phyloP scores from a whole-genome alignment of 129 eudicot genomes.

The Artemisia argyi region DNA sequence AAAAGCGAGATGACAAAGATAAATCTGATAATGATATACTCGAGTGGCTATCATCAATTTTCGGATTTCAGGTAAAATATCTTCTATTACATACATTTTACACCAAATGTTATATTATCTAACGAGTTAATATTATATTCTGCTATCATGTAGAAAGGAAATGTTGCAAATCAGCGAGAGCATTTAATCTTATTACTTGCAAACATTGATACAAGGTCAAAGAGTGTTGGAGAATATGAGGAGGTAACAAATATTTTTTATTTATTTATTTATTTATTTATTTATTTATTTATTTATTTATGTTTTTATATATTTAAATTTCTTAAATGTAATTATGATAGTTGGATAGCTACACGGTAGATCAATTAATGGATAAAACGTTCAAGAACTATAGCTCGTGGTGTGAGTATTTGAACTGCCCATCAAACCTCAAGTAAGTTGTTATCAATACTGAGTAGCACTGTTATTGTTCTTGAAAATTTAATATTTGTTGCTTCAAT shows the following conservation, averaged over 20 bases:
- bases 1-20: conserved; percentile 61
- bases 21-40: conserved; percentile 76
- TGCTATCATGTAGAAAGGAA: conserved; percentile 75
- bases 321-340: conserved; percentile 32
- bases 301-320: conserved; percentile 9
- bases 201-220: conserved; percentile 71
- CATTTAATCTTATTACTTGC: conserved; percentile 93
- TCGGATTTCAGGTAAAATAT: conserved; percentile 85
- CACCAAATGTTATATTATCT: neutral
- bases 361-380: conserved; percentile 61
- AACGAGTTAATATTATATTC: neutral
- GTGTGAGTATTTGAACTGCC: conserved; percentile 86
- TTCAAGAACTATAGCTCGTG: conserved; percentile 83
- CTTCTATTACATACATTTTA: conserved; percentile 6
- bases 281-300: neutral
- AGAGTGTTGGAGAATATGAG: conserved; percentile 43
- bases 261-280: neutral
- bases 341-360: conserved; percentile 63
- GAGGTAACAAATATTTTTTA: no score
- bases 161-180: conserved; percentile 97
- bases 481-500: neutral
- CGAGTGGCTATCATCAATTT: conserved; percentile 86
- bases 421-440: conserved; percentile 69
- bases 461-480: conserved; percentile 2
- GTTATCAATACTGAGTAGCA: conserved; percentile 10